phyloP scores from a whole-genome alignment of 345 rosid species.

The Eucalyptus polybractea region DNA sequence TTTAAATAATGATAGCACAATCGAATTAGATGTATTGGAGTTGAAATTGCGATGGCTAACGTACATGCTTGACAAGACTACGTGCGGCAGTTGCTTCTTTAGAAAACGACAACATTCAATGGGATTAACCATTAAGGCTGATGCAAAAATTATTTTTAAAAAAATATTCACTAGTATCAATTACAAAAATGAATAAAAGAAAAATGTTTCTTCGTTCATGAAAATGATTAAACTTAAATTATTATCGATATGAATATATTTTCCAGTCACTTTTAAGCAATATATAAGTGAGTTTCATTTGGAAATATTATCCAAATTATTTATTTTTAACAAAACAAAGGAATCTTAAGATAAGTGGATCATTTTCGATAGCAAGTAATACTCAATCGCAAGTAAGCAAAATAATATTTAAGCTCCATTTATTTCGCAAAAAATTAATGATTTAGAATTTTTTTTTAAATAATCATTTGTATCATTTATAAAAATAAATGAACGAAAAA shows the following conservation, averaged over 20 bases:
- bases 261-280: too few relatives aligned
- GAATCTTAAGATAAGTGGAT: too few relatives aligned
- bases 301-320: too few relatives aligned
- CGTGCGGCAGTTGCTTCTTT: background rate
- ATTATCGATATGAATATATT: too few relatives aligned
- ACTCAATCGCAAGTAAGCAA: too few relatives aligned
- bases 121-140: background rate
- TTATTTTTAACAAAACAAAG: too few relatives aligned
- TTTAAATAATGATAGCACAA: background rate
- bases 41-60: background rate
- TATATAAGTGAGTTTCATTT: too few relatives aligned
- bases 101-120: background rate
- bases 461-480: background rate
- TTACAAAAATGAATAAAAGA: background rate
- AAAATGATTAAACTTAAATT: too few relatives aligned
- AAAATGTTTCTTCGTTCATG: rapidly evolving
- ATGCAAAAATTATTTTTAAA: too few relatives aligned
- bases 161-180: too few relatives aligned
- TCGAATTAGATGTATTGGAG: background rate
- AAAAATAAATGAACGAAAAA: background rate
- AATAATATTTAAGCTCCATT: background rate
- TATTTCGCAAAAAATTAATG: rapidly evolving
- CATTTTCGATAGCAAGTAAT: too few relatives aligned
- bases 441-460: background rate
- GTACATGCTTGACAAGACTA: background rate